A percentile compares a stretch with the other conserved stretches of the same genome.
Evolutionary conservation across 306 rosid species (phyloP).

Genomic region (Vigna mungo): DNA sequence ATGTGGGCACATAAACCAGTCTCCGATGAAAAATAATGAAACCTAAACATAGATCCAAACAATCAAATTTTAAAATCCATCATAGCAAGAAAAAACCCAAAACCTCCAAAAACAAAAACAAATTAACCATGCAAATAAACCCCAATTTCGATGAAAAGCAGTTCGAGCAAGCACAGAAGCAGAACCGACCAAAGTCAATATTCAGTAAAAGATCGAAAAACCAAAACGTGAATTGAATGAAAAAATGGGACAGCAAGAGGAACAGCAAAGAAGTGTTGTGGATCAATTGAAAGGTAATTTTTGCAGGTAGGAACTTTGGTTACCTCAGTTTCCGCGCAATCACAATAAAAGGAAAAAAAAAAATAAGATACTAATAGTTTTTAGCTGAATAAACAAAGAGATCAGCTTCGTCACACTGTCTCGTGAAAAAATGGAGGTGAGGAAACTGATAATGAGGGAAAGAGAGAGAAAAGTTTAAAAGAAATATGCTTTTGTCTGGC

Average conservation of each 20-base stretch:
- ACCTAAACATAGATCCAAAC: slow-evolving; percentile 41
- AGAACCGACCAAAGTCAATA: slow-evolving; percentile 39
- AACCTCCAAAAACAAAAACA: not conserved
- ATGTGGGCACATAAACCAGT: not conserved
- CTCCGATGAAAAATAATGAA: slow-evolving; percentile 34
- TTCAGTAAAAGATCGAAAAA: slow-evolving; percentile 41
- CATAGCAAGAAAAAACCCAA: not conserved
- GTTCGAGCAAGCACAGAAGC: slow-evolving; percentile 7
- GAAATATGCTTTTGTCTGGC: slow-evolving; percentile 37
- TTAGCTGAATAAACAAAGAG: slow-evolving; percentile 22
- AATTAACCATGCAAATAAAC: slow-evolving; percentile 28
- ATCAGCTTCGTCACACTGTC: slow-evolving; percentile 18
- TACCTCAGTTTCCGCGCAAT: slow-evolving; percentile 54
- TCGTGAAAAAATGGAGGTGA: slow-evolving; percentile 24
- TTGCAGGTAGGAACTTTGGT: slow-evolving; percentile 40
- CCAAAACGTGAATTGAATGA: slow-evolving; percentile 22
- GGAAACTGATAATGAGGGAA: slow-evolving; percentile 29
- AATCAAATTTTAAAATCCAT: slow-evolving; percentile 15
- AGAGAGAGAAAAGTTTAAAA: not conserved
- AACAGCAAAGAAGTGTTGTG: slow-evolving; percentile 42
- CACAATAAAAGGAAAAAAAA: not conserved
- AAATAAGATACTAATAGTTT: not conserved
- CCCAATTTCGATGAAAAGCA: slow-evolving; percentile 26
- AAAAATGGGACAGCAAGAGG: slow-evolving; percentile 29
- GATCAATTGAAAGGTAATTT: slow-evolving; percentile 41